Base-by-base conservation (phyloP, 129 eudicot species). In the Erigeron canadensis region DNA sequence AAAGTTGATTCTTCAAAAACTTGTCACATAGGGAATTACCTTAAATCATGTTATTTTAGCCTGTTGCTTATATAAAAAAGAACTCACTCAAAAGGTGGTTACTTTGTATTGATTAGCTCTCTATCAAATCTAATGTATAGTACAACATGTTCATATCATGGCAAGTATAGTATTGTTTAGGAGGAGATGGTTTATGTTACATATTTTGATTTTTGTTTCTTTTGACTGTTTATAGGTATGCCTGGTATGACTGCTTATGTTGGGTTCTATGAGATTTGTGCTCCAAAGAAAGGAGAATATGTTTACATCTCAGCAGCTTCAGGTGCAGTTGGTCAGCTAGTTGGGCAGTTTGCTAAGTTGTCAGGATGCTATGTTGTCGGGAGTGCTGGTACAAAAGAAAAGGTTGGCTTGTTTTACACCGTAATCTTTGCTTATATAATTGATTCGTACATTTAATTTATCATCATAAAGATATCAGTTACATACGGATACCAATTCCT, bases 311-410 rank as follows among this genome's bases (percentile, higher is more conserved):
- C 86, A 10, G 79, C 86, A 6, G 86, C 86, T 12, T 51, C 86
- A 0, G 77, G 82, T 5, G 85, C 80, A 62, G 85, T 84, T 57
- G 88, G 88, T 61, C 87, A 79, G 62, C 81, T 83, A 8, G 87
- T 83, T 37, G 87, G 87, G 23, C 84, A 83, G 70, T 83, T 84
- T 60, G 85, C 85, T 1, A 84, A 80, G 67, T 38, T 80, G 69
- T 40, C 71, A 3, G 88, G 88, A 51, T 84, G 83, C 48, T 84
- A 84, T 63, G 85, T 84, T 34, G 85, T 84, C 12, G 88, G 88
- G 47, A 80, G 82, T 73, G 80, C 85, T 10, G 81, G 88, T 42
- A 77, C 78, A 19, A 47, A 77, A 12, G 82, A 84, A 73, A 84
- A 80, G 84, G 88, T 84, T 12, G 45, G 71, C 23, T 10, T 12